Evolutionary conservation across 306 rosid genomes (phyloP), one percentile per base, ranked within the genome.

Genomic region (Alnus rubra): DNA sequence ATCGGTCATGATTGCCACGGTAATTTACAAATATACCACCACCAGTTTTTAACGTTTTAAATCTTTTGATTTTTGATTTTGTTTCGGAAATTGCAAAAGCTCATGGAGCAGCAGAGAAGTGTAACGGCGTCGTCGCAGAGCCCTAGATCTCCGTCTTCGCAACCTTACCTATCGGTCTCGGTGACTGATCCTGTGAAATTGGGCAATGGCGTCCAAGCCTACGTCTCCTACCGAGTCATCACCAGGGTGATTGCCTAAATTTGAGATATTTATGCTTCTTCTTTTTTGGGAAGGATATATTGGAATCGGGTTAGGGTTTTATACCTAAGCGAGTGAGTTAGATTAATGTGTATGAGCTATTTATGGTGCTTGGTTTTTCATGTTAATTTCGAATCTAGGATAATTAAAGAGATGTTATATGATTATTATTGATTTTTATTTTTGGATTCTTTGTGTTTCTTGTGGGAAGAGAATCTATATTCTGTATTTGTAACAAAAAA

Each of bases 141-240:
- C 92, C 98, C 98, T 87, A 95, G 99, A 93, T 95, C 98, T 79
- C 97, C 93, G 69, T 86, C 91, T 3, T 89, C 98, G 49, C 94
- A 86, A 84, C 98, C 94, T 5, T 86, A 80, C 79, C 94, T 95
- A 19, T 91, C 92, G 9, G 99, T 95, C 71, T 91, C 91, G 11
- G 96, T 95, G 39, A 88, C 94, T 48, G 99, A 95, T 90, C 98
- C 98, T 54, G 98, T 95, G 76, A 95, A 95, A 84, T 91, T 95
- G 78, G 98, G 99, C 82, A 95, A 93, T 91, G 98, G 98, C 85
- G 98, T 95, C 79, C 98, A 95, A 82, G 89, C 98, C 50, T 95
- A 92, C 78, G 88, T 95, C 85, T 95, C 98, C 35, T 95, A 95
- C 80, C 94, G 98, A 80, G 99, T 92, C 80, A 90, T 93, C 85